Conservation (phyloP, 306 rosid species). For the Ceratonia siliqua region DNA sequence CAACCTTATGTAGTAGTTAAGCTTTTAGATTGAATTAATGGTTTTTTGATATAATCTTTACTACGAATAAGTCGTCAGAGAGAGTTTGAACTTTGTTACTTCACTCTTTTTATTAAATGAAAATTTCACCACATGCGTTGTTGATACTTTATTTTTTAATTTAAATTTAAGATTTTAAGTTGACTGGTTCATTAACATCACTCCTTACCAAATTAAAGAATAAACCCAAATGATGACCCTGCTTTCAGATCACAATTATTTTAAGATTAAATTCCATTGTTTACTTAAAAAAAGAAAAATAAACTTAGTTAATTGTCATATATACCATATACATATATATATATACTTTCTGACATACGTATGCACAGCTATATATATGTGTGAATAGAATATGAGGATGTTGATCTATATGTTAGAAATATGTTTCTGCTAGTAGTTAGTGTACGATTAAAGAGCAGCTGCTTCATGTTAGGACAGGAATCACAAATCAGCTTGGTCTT, state of each 20-base stretch:
- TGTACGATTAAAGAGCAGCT: neutral
- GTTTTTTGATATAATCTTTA: no score
- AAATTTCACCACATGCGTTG: neutral
- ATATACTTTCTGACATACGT: neutral
- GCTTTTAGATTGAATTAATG: no score
- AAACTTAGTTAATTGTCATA: neutral
- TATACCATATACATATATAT: no score
- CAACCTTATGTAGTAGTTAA: no score
- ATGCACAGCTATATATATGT: neutral
- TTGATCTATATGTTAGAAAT: neutral
- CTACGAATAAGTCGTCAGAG: neutral
- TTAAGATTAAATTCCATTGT: neutral
- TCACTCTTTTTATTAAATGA: neutral
- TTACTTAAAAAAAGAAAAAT: neutral
- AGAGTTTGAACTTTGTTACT: neutral
- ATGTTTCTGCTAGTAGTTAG: neutral
- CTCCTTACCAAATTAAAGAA: neutral
- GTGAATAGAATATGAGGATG: neutral
- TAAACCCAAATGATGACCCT: neutral
- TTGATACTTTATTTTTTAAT: no score
- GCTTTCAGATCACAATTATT: neutral
- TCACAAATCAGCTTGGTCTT: constrained; percentile 29
- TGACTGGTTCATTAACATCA: neutral
- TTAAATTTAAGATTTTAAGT: no score
- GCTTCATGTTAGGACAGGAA: neutral